Percentiles rank a stretch among this genome's conserved stretches.
These are phyloP conservation scores for Ceratocystis colombiana DNA, from an alignment of 2,329 filamentous ascomycete species.

Conservation along the genomic window DNA sequence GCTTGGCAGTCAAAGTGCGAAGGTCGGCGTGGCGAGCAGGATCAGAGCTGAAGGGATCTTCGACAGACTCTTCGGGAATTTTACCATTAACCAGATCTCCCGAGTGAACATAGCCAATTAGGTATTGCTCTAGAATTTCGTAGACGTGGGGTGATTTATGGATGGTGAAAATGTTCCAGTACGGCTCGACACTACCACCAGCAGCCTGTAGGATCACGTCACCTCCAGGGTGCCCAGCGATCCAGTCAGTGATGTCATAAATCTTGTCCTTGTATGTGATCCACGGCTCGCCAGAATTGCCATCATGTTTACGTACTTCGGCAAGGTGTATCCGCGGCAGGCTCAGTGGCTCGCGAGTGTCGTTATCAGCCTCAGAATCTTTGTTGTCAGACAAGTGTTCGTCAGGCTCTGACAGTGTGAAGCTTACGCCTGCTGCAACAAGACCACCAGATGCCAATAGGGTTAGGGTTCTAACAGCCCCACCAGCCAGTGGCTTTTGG, in stretches of 20 bases:
- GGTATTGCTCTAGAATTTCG: constrained; percentile 54
- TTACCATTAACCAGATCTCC: constrained; percentile 50
- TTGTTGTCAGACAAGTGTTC: neutral
- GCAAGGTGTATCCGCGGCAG: constrained; percentile 42
- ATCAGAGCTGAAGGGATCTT: constrained; percentile 51
- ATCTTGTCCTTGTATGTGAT: constrained; percentile 54
- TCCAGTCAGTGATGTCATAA: constrained; percentile 62
- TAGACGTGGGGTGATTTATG: constrained; percentile 56
- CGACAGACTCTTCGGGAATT: constrained; percentile 44
- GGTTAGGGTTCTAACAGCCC: constrained; percentile 24
- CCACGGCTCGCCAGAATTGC: constrained; percentile 48
- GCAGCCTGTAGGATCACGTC: constrained; percentile 58
- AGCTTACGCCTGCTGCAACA: constrained; percentile 18
- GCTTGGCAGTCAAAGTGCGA: constrained; percentile 44
- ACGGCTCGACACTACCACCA: constrained; percentile 54
- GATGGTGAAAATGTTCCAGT: constrained; percentile 61
- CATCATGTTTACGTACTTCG: constrained; percentile 45
- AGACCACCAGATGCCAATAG: constrained; percentile 25
- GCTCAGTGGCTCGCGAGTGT: constrained; percentile 33
- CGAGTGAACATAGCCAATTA: constrained; percentile 51
- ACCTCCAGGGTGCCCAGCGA: constrained; percentile 55
- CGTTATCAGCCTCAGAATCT: neutral
- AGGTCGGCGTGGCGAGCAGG: constrained; percentile 44
- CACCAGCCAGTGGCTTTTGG: neutral
- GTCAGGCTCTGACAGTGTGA: constrained; percentile 19